A percentile compares a stretch with the other conserved stretches of the same genome.
Conservation (phyloP, 371 early-diverging fungal species). For the Blakeslea trispora region DNA sequence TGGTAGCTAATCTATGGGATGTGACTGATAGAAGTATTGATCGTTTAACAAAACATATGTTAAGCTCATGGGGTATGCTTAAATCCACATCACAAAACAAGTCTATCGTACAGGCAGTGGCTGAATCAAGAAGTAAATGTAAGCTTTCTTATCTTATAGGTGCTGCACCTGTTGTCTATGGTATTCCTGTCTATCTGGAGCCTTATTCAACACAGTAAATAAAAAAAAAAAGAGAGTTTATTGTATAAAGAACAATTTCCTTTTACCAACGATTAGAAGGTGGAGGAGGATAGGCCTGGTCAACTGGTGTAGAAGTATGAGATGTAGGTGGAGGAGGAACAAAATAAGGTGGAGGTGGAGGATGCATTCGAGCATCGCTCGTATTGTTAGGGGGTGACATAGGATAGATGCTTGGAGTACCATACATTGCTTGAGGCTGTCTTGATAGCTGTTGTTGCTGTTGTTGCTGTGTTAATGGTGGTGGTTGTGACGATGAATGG, state of each 20-base stretch:
- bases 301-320: not conserved
- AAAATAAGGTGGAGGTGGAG: conserved; percentile 1
- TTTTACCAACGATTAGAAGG: not conserved
- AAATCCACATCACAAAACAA: conserved; percentile 17
- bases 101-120: conserved; percentile 77
- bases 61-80: conserved; percentile 74
- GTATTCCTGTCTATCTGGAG: conserved; percentile 75
- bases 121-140: conserved; percentile 74
- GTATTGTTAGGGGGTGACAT: not conserved
- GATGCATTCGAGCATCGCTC: not conserved
- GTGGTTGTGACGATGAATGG: too few species aligned
- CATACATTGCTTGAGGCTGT: not conserved
- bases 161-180: conserved; percentile 96
- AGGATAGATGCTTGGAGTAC: not conserved
- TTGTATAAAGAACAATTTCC: not conserved
- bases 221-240: not conserved
- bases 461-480: not conserved
- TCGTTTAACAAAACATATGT: conserved; percentile 70
- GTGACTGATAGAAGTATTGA: conserved; percentile 99
- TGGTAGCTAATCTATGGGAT: conserved; percentile 98
- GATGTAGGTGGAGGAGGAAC: conserved; percentile 15
- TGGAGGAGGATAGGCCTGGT: conserved; percentile 9
- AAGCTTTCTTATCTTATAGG: conserved; percentile 32
- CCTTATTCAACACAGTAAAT: conserved; percentile 1
- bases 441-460: too few species aligned